phyloP scores from a whole-genome alignment of 192 early-diverging fungal genomes.

The Obelidium mucronatum region DNA sequence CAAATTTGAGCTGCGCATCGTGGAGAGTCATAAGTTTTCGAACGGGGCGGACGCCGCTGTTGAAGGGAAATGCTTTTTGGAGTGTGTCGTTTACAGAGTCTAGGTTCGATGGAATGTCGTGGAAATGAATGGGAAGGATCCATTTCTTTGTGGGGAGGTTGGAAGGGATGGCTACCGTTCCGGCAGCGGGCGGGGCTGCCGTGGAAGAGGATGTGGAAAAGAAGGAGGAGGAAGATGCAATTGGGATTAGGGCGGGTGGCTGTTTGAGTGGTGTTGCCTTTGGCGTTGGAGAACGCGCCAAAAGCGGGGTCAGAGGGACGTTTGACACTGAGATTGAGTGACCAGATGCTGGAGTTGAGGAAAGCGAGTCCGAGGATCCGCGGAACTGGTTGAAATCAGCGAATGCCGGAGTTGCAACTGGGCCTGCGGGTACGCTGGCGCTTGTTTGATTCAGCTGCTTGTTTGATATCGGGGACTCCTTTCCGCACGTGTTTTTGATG shows the following conservation, averaged over 20 bases:
- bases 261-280: not conserved
- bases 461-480: no score
- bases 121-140: conserved; percentile 44
- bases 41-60: conserved; percentile 11
- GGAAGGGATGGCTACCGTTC: not conserved
- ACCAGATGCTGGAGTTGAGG: not conserved
- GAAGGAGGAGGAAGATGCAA: not conserved
- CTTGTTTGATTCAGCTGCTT: no score
- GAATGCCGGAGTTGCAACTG: no score
- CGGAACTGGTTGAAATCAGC: no score
- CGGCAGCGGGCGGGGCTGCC: not conserved
- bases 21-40: conserved; percentile 10
- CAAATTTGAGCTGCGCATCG: conserved; percentile 13
- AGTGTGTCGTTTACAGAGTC: conserved; percentile 50
- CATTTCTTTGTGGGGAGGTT: conserved; percentile 46
- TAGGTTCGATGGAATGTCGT: conserved; percentile 43
- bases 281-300: conserved; percentile 11
- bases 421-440: no score
- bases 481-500: no score
- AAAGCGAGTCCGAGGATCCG: no score
- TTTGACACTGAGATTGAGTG: not conserved
- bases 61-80: conserved; percentile 38
- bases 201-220: conserved; percentile 16
- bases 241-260: not conserved
- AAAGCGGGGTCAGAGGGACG: not conserved